These are phyloP conservation scores for Cladophialophora immunda DNA, from an alignment of 2,329 filamentous ascomycete species.

Conservation along the genomic window DNA sequence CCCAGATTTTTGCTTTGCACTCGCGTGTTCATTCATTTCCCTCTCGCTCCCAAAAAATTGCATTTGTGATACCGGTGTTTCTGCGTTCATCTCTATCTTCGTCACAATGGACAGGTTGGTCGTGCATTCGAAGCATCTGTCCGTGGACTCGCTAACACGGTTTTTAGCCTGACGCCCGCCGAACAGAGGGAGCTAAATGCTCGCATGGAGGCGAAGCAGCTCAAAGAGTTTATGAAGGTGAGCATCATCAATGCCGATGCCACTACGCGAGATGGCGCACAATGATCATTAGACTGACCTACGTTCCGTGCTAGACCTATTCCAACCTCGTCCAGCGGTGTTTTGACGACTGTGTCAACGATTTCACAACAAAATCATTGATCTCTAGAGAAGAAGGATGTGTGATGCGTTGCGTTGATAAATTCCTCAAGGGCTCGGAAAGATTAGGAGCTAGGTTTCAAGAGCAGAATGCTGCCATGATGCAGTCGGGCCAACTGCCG, in stretches of 20 bases:
- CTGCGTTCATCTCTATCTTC: neutral
- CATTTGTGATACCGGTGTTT: neutral
- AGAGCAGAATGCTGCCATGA: slow-evolving; percentile 74
- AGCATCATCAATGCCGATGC: slow-evolving; percentile 49
- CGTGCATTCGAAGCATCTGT: neutral
- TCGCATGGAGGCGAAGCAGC: slow-evolving; percentile 97
- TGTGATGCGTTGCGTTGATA: slow-evolving; percentile 93
- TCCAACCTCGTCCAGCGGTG: slow-evolving; percentile 70
- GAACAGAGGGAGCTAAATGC: slow-evolving; percentile 93
- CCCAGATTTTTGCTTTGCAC: neutral
- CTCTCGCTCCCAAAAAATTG: neutral
- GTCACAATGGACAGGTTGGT: slow-evolving; percentile 38
- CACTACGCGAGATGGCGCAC: slow-evolving; percentile 10
- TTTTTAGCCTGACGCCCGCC: slow-evolving; percentile 70
- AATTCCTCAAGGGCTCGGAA: slow-evolving; percentile 91
- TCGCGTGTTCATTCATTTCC: neutral
- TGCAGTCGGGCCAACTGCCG: slow-evolving; percentile 64
- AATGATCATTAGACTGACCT: slow-evolving; percentile 21
- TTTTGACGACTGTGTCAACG: slow-evolving; percentile 96
- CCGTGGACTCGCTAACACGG: slow-evolving; percentile 1
- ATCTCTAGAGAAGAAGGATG: slow-evolving; percentile 88
- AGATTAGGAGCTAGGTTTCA: slow-evolving; percentile 91
- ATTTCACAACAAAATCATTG: slow-evolving; percentile 97
- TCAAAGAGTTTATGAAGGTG: slow-evolving; percentile 99
- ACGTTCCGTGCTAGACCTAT: slow-evolving; percentile 64